A percentile compares a stretch with the other conserved stretches of the same genome.
These are phyloP conservation scores for Aspergillus carlsbadensis DNA, from an alignment of 495 filamentous ascomycete genomes.

Conservation along the genomic window DNA sequence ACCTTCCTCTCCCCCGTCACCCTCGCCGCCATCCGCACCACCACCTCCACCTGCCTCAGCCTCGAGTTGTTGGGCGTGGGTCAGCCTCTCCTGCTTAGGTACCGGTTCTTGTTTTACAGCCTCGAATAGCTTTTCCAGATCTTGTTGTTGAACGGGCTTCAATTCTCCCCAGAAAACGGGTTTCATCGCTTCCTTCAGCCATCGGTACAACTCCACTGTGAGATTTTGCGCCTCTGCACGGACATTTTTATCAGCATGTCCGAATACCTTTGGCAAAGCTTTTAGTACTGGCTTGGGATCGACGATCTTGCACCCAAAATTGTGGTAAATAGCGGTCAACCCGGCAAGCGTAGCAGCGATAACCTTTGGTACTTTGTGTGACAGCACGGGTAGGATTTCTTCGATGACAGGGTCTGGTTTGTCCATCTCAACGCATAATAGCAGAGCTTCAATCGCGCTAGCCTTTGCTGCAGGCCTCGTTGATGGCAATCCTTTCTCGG, in stretches of 20 bases:
- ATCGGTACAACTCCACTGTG: constrained; percentile 92
- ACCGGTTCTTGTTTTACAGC: constrained; percentile 81
- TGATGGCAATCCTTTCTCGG: constrained; percentile 88
- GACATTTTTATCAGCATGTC: constrained; percentile 98
- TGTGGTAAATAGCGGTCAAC: constrained; percentile 80
- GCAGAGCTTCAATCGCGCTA: constrained; percentile 78
- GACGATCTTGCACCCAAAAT: constrained; percentile 92
- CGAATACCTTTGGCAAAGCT: constrained; percentile 83
- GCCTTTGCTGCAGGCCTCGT: constrained; percentile 85
- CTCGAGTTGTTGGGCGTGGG: constrained; percentile 78
- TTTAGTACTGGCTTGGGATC: constrained; percentile 97
- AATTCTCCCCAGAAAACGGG: constrained; percentile 95
- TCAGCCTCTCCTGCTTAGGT: constrained; percentile 88
- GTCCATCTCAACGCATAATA: constrained; percentile 89
- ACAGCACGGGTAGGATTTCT: constrained; percentile 79
- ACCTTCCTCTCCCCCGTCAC: constrained; percentile 51
- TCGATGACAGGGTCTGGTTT: constrained; percentile 84
- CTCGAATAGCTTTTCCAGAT: constrained; percentile 93
- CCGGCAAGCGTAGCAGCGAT: constrained; percentile 81
- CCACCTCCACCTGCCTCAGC: constrained; percentile 67
- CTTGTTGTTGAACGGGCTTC: constrained; percentile 92
- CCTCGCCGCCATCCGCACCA: constrained; percentile 54
- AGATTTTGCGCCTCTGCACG: constrained; percentile 90
- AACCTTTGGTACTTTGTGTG: constrained; percentile 92
- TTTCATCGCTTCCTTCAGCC: constrained; percentile 98